phyloP scores from a whole-genome alignment of 163 green algal species.

The Scenedesmus sp. region DNA sequence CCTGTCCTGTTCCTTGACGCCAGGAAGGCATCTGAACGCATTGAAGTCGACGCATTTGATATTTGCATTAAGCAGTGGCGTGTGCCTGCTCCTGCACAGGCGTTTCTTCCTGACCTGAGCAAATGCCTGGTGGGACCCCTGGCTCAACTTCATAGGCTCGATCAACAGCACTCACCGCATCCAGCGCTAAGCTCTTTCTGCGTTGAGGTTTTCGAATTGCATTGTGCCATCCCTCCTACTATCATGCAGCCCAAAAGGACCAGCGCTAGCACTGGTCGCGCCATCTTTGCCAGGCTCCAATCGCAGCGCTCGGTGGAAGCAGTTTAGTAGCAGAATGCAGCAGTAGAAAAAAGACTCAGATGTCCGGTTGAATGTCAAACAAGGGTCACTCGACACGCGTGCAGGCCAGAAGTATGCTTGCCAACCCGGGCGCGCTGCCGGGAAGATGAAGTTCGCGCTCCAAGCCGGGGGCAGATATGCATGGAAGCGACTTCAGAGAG shows the following conservation, averaged over 20 bases:
- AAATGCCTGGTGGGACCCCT: neutral
- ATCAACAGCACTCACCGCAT: neutral
- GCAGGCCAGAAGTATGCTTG: neutral
- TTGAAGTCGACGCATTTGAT: too few species aligned
- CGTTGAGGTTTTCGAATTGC: neutral
- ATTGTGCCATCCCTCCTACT: neutral
- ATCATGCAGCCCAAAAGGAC: neutral
- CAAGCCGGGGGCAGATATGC: neutral
- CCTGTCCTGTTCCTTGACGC: too few species aligned
- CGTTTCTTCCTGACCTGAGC: neutral
- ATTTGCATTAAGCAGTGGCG: neutral
- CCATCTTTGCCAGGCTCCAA: neutral
- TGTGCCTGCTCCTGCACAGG: neutral
- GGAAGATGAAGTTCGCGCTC: constrained; percentile 6
- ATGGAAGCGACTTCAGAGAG: neutral
- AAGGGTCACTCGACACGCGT: neutral
- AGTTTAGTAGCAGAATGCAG: neutral
- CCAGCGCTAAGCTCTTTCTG: neutral
- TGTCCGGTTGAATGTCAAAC: neutral
- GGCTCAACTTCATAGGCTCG: too few species aligned
- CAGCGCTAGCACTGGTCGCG: neutral
- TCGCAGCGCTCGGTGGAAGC: neutral
- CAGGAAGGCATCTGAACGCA: too few species aligned
- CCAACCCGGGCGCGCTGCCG: neutral
- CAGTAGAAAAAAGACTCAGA: neutral